phyloP scores from a whole-genome alignment of 2,329 filamentous ascomycete genomes.

The Phyllosticta paracitricarpa region DNA sequence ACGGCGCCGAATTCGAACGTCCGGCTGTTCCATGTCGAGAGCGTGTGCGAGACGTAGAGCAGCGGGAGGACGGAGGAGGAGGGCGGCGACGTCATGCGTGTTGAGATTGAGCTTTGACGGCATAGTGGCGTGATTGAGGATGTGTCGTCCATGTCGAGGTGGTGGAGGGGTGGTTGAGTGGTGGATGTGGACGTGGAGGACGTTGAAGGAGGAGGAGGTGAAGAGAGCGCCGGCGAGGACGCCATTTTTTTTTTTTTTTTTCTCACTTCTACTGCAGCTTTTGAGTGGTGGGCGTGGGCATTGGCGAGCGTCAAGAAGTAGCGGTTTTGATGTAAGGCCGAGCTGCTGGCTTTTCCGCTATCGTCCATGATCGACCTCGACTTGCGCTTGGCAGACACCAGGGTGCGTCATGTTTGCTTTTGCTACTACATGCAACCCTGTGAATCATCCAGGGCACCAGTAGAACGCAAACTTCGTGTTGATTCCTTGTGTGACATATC shows the following conservation, averaged over 20 bases:
- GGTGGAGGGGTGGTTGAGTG: neutral
- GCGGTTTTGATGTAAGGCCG: neutral
- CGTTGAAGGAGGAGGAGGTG: neutral
- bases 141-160: neutral
- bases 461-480: too few species aligned
- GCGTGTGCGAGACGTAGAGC: constrained; percentile 38
- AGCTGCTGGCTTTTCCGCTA: neutral
- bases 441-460: too few species aligned
- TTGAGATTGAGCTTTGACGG: neutral
- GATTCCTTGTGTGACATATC: too few species aligned
- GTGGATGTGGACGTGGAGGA: neutral
- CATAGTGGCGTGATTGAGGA: neutral
- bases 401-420: neutral
- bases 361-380: neutral
- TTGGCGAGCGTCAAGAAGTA: too few species aligned
- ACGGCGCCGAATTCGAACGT: constrained; percentile 42
- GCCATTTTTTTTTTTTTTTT: neutral
- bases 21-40: constrained; percentile 41
- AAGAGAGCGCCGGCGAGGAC: neutral
- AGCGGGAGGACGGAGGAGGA: neutral
- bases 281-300: too few species aligned
- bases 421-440: too few species aligned
- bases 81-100: neutral
- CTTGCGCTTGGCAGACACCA: neutral
- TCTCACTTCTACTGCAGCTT: neutral